Base-by-base conservation (phyloP, 2,329 filamentous ascomycete species). In the Botrytis hyacinthi region DNA sequence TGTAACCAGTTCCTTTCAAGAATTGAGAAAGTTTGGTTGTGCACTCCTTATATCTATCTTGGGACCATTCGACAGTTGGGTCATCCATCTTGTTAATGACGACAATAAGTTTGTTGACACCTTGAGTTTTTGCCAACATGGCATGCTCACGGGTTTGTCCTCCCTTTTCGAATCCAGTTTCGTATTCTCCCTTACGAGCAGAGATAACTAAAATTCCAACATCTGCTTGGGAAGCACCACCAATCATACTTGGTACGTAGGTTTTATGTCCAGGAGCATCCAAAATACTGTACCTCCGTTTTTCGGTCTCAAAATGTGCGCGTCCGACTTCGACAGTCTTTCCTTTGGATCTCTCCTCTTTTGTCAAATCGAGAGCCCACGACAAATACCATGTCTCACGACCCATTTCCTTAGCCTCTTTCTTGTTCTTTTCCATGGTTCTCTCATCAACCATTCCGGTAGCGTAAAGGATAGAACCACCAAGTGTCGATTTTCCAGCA, bases 31-130 rank as follows among this genome's bases (percentile, higher is more conserved):
- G 89, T 86, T 98, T 99, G 77, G 91, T 91, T 5, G 91, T 95
- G 83, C 96, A 99, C 84, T 99, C 96, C 80, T 93, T 91, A 86
- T 94, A 99, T 73, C 96, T 91, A 59, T 93, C 93, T 79, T 98
- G 90, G 72, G 93, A 96, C 97, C 97, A 99, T 81, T 97, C 90
- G 70, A 99, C 97, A 4, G 96, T 99, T 18, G 92, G 87, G 82
- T 99, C 96, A 81, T 99, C 96, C 97, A 99, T 99, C 88, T 99
- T 99, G 89, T 99, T 99, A 82, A 98, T 95, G 71, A 89, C 96
- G 44, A 99, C 91, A 63, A 98, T 87, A 73, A 99, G 88, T 85
- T 98, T 98, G 87, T 97, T 97, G 74, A 99, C 96, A 84, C 96
- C 96, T 82, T 97, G 95, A 0, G 97, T 99, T 85, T 98, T 97